Conservation (phyloP, 768 basidiomycete species). For the Phaffia tasmanica region DNA sequence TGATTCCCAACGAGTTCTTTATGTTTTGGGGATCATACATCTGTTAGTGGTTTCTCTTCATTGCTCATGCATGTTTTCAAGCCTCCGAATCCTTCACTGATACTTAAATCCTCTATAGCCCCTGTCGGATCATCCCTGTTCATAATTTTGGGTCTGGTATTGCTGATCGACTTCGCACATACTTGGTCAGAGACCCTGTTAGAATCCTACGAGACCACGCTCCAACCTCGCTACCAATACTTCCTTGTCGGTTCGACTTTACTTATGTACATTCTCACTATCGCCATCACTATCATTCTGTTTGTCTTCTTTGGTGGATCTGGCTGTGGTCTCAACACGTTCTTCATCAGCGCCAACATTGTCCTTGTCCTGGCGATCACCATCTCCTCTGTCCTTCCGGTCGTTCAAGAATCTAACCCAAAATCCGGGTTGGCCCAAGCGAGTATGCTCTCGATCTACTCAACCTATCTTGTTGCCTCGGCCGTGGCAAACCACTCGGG, state of each 20-base stretch:
- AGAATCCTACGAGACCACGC: constrained; percentile 82
- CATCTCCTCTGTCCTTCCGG: constrained; percentile 67
- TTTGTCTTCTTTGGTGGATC: constrained; percentile 83
- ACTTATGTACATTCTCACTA: constrained; percentile 69
- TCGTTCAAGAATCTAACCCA: constrained; percentile 82
- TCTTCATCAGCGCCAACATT: constrained; percentile 94
- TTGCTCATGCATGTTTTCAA: background rate
- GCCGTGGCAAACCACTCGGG: constrained; percentile 73
- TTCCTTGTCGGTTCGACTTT: constrained; percentile 85
- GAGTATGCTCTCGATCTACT: constrained; percentile 94
- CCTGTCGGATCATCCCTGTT: constrained; percentile 87
- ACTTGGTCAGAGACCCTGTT: constrained; percentile 96
- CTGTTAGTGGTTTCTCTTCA: constrained; percentile 29
- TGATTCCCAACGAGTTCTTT: constrained; percentile 95
- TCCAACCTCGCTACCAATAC: constrained; percentile 90
- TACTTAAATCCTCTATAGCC: constrained; percentile 33
- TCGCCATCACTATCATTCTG: constrained; percentile 75
- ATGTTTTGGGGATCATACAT: constrained; percentile 93
- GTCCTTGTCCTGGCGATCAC: constrained; percentile 68
- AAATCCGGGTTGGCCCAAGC: constrained; percentile 90
- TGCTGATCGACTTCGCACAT: constrained; percentile 97
- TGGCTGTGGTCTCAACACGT: constrained; percentile 82
- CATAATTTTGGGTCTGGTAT: constrained; percentile 91
- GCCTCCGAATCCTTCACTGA: background rate
- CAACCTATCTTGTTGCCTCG: constrained; percentile 86